Base-by-base conservation (phyloP, 169 alveolate genomes). In the Plasmodium coatneyi region DNA sequence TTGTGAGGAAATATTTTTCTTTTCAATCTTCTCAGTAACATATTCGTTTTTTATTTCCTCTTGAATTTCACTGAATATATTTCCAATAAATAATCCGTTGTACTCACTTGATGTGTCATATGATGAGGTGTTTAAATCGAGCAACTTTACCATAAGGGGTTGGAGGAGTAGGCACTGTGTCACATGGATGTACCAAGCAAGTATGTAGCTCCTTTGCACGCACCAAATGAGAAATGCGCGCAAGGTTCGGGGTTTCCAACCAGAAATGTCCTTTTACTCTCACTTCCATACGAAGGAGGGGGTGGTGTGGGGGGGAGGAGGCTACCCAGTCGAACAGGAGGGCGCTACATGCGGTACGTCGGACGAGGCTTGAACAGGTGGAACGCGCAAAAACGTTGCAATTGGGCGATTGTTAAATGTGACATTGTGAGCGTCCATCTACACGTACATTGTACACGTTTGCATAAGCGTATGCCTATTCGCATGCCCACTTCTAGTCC, bases 51-150 rank as follows among this genome's bases (percentile, higher is more conserved):
- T 86, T 86, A 86, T 86, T 78, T 86, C 93, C 74, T 86, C 71
- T 78, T 86, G 84, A 86, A 86, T 86, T 86, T 86, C 93, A 78
- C 84, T 86, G 36, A 86, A 86, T 86, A 86, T 86, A 34, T 86
- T 86, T 56, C 80, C 93, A 74, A 86, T 86, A 79, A 32, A 86
- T 32, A 76, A 54, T 54, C 86, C 70, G 79, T 34, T 72, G 49
- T 78, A 86, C 9, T 76, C 86, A 54, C 30, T 54, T 46, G 84
- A 32, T 86, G 56, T 78, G 80, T 86, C 93, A 86, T 74, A 74
- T 36, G 93, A 41, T 28, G 66, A 41, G 43, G 71, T 6, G 79
- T 86, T 86, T 86, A 86, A 52, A 70, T 86, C 84, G 80, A 74
- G 54, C n/a, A 80, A 41, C 28, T 72, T 86, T 52, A 78, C 49